Conservation (phyloP, 345 rosid species). For the Anastatica hierochuntica region DNA sequence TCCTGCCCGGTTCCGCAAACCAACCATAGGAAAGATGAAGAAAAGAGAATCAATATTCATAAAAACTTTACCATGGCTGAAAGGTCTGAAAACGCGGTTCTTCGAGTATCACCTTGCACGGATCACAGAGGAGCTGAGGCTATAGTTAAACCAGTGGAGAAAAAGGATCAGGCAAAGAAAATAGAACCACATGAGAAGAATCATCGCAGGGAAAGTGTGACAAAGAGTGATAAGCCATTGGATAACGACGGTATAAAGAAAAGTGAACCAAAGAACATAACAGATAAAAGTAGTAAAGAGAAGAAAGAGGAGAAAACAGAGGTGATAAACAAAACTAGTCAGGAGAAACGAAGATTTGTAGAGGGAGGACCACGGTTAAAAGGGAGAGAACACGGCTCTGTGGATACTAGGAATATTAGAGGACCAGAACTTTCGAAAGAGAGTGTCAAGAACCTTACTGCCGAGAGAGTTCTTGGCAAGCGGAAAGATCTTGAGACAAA, state of each 20-base stretch:
- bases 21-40: conserved; percentile 21
- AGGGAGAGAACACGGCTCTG: conserved; percentile 7
- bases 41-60: conserved; percentile 30
- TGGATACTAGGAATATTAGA: conserved; percentile 1
- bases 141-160: conserved; percentile 28
- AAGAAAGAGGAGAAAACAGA: conserved; percentile 31
- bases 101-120: conserved; percentile 12
- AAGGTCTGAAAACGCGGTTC: conserved; percentile 20
- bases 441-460: conserved; percentile 4
- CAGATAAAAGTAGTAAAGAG: conserved; percentile 27
- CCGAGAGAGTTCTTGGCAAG: not conserved
- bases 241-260: conserved; percentile 31
- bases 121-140: conserved; percentile 33
- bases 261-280: conserved; percentile 29
- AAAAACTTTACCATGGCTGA: conserved; percentile 20
- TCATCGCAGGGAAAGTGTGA: conserved; percentile 25
- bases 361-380: conserved; percentile 10
- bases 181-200: conserved; percentile 29
- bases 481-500: not conserved
- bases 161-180: conserved; percentile 27
- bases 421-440: conserved; percentile 7
- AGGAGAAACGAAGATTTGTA: conserved; percentile 27
- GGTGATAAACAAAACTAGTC: conserved; percentile 26
- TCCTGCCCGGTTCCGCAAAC: conserved; percentile 16
- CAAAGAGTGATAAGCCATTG: conserved; percentile 28